These are phyloP conservation scores for Dovyalis caffra DNA, from an alignment of 345 rosid species.

Conservation along the genomic window DNA sequence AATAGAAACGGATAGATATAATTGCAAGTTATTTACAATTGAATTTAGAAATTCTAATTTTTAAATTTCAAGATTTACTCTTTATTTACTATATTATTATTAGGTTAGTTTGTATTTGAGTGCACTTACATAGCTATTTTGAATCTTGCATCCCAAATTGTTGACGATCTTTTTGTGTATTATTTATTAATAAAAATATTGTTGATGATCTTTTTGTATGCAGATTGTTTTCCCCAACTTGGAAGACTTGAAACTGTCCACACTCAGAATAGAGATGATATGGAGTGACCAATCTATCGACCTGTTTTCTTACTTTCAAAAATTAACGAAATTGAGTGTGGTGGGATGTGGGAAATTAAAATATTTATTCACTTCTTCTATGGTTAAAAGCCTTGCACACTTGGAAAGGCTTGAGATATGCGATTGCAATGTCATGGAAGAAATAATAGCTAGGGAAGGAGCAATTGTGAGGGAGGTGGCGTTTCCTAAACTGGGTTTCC, in stretches of 20 bases:
- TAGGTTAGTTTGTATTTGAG: too few relatives aligned
- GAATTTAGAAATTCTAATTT: too few relatives aligned
- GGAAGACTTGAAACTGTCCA: background rate
- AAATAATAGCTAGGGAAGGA: background rate
- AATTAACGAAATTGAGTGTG: background rate
- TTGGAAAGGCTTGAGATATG: background rate
- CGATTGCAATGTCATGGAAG: background rate
- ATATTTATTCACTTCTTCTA: slow-evolving; percentile 10
- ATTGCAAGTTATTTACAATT: too few relatives aligned
- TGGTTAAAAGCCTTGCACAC: background rate
- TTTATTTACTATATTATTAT: too few relatives aligned
- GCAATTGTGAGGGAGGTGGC: background rate
- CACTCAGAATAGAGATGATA: background rate
- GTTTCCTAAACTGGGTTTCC: slow-evolving; percentile 1
- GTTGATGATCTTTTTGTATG: background rate
- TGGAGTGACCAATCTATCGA: background rate
- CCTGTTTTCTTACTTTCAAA: background rate
- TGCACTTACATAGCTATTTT: too few relatives aligned
- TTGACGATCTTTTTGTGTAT: too few relatives aligned
- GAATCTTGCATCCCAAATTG: too few relatives aligned
- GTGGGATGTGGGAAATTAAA: slow-evolving; percentile 5
- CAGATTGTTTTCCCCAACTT: slow-evolving; percentile 14
- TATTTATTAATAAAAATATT: background rate
- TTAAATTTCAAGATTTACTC: too few relatives aligned
- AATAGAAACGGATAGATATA: too few relatives aligned